These are phyloP conservation scores for Irpex lacteus DNA, from an alignment of 1,284 basidiomycete genomes.

Conservation along the genomic window DNA sequence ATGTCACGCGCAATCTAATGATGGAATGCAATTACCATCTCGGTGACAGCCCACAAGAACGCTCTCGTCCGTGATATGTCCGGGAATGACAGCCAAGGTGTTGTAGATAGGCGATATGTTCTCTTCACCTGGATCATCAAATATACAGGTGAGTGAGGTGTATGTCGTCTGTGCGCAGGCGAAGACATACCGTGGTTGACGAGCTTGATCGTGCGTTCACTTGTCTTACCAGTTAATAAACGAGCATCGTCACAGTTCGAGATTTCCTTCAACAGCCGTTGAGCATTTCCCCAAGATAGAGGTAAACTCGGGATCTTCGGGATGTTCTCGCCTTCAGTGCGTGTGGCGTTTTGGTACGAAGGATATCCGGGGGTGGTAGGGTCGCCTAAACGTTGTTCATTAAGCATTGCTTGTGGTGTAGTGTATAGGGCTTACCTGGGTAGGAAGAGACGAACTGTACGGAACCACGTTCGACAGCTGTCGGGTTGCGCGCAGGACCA, in stretches of 20 bases:
- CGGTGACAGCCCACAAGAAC: constrained; percentile 86
- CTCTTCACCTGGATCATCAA: too few relatives aligned
- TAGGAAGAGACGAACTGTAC: constrained; percentile 83
- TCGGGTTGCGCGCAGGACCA: constrained; percentile 86
- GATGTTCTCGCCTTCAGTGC: constrained; percentile 66
- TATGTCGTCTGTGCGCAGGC: too few relatives aligned
- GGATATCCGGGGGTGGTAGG: constrained; percentile 87
- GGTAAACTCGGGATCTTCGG: constrained; percentile 84
- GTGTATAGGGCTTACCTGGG: constrained; percentile 40
- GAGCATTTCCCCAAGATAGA: constrained; percentile 70
- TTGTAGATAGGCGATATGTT: too few relatives aligned
- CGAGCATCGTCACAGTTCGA: too few relatives aligned
- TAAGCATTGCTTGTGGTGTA: not conserved
- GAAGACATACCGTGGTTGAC: constrained; percentile 40
- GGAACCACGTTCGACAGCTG: constrained; percentile 85
- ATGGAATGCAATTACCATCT: constrained; percentile 55
- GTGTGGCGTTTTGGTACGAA: constrained; percentile 80
- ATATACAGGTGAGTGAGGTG: constrained; percentile 40
- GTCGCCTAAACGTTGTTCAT: constrained; percentile 40
- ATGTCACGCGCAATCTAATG: not conserved
- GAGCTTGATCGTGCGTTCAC: too few relatives aligned
- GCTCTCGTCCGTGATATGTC: constrained; percentile 83
- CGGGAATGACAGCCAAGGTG: constrained; percentile 85
- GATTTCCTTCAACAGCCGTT: constrained; percentile 44
- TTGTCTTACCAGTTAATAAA: too few relatives aligned